Evolutionary conservation across 2,329 filamentous ascomycete species (phyloP).

Genomic region (Exophiala lecanii-corni): DNA sequence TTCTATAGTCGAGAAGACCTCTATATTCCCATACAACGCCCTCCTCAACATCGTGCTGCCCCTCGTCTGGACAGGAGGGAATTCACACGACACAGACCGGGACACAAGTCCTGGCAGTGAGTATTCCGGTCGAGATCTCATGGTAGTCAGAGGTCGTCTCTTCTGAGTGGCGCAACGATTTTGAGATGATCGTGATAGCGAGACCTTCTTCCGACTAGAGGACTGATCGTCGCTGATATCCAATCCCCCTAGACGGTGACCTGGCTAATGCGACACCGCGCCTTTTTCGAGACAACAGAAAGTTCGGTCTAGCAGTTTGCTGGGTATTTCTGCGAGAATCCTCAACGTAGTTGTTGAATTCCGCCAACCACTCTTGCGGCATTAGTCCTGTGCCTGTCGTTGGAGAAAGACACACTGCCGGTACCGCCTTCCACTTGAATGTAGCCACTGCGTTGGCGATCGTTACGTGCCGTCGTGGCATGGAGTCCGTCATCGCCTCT

Average conservation of each 20-base stretch:
- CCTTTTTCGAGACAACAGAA: conserved; percentile 1
- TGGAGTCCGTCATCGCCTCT: conserved; percentile 1
- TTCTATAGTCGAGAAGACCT: conserved; percentile 1
- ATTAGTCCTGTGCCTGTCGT: conserved; percentile 1
- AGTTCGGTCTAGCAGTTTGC: background rate
- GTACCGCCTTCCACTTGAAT: background rate
- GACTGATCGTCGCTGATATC: conserved; percentile 1
- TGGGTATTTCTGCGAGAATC: background rate
- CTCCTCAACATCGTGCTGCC: background rate
- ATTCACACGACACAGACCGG: background rate
- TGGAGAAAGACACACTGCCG: conserved; percentile 1
- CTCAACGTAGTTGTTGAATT: conserved; percentile 1
- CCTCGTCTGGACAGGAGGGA: background rate
- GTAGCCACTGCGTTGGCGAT: conserved; percentile 1
- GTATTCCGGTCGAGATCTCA: background rate
- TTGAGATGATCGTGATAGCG: conserved; percentile 1
- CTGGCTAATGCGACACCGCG: background rate
- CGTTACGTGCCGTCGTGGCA: background rate
- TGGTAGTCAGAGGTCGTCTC: background rate
- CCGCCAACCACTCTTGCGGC: background rate
- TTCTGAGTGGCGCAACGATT: background rate
- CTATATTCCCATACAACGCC: conserved; percentile 1
- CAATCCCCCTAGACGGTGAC: conserved; percentile 1
- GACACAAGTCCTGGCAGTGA: background rate
- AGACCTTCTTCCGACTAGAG: conserved; percentile 2